Evolutionary conservation across 768 basidiomycete genomes (phyloP), one percentile per base, ranked within the genome.

Genomic region (Zangia roseola): DNA sequence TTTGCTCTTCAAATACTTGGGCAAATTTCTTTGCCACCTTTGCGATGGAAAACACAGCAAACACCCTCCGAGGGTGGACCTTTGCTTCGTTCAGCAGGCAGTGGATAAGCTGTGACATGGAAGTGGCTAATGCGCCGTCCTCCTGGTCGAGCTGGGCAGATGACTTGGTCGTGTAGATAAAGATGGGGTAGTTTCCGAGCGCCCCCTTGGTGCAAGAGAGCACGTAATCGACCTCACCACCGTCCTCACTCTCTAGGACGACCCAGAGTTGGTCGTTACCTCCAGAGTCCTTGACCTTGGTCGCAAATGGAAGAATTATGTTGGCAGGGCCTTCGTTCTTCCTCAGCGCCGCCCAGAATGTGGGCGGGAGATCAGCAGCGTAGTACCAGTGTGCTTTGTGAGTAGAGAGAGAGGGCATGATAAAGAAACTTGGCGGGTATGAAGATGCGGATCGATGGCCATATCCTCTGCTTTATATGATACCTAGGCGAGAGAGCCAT

Each of bases 131-230:
- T 68, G 65, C 2, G 0, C 26, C 19, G 31, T 52, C 58, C 8
- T 55, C 53, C 36, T 35, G 43, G 5, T 43, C 54, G 25, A 87
- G 72, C 6, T 53, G 50, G 14, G 68, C 63, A 58, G 59, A 71
- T 0, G 70, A 74, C 50, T 73, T 72, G 28, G 71, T 70, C 21
- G 71, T 77, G 59, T 74, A 78, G 24, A 90, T 70, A 68, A 90
- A 90, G 8, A 86, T 56, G 3, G 88, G 89, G 54, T 89, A 86
- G 40, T 70, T 59, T 1, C 79, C 86, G 42, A 84, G 68, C 17
- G 66, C 60, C 0, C 79, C 80, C 24, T 74, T 63, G 0, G 83
- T 86, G 54, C 80, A 80, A 10, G 84, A 77, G 4, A 88, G 68
- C 9, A 90, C 66, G 50, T 84, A 77, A 40, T 36, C 51, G 36